phyloP scores from a whole-genome alignment of 768 basidiomycete species.

The Lactarius vividus region DNA sequence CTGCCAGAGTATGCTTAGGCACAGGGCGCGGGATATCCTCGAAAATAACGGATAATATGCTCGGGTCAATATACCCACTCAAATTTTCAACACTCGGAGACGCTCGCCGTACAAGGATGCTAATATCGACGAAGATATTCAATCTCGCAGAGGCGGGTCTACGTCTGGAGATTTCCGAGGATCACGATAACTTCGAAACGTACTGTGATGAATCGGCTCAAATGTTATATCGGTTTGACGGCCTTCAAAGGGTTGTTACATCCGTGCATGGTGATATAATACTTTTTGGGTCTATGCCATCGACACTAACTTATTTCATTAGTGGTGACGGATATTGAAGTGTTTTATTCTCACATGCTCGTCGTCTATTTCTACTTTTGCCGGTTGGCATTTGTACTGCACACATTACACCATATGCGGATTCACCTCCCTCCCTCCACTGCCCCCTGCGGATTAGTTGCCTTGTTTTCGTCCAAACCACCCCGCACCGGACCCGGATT shows the following conservation, averaged over 20 bases:
- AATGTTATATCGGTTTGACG: slow-evolving; percentile 24
- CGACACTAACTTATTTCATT: slow-evolving; percentile 31
- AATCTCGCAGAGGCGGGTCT: slow-evolving; percentile 22
- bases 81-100: slow-evolving; percentile 21
- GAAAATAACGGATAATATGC: background rate
- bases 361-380: slow-evolving; percentile 42
- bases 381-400: slow-evolving; percentile 40
- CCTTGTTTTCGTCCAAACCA: slow-evolving; percentile 15
- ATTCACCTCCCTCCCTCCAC: slow-evolving; percentile 15
- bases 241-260: slow-evolving; percentile 26
- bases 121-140: slow-evolving; percentile 20
- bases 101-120: slow-evolving; percentile 22
- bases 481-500: slow-evolving; percentile 29
- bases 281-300: background rate
- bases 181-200: slow-evolving; percentile 14
- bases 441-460: background rate
- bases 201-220: slow-evolving; percentile 24
- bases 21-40: slow-evolving; percentile 26
- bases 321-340: slow-evolving; percentile 45
- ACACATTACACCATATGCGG: slow-evolving; percentile 35
- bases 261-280: slow-evolving; percentile 15
- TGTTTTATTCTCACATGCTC: slow-evolving; percentile 43
- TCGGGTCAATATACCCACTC: slow-evolving; percentile 8
- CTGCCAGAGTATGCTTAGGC: slow-evolving; percentile 25
- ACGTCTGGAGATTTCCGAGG: slow-evolving; percentile 18